Base-by-base conservation (phyloP, 2,329 filamentous ascomycete genomes). In the Teratosphaeria viscida region DNA sequence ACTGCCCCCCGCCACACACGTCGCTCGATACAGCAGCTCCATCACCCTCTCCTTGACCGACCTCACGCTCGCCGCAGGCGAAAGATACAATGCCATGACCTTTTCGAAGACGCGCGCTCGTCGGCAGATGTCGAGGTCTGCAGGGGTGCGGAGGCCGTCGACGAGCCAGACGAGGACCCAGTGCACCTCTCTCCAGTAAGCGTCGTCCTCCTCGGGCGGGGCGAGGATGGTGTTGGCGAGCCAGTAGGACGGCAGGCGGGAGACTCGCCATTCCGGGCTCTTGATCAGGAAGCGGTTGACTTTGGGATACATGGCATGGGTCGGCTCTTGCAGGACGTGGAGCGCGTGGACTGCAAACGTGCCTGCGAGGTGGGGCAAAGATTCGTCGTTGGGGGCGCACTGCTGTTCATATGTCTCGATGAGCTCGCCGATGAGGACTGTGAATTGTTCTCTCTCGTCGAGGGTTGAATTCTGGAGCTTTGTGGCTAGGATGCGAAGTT, bases 301-400 rank as follows among this genome's bases (percentile, higher is more conserved):
- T 71, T 96, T 96, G 60, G 85, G 83, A 71, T 96, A 97, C 43
- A 96, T 82, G 61, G 83, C 84, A 70, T 95, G 90, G 16, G 90
- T 80, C 0, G 92, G 92, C 62, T 90, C 86, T 26, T 80, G 82
- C 54, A 95, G 76, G 16, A 95, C 84, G 1, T 81, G 76, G 7
- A 95, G 78, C 1, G 86, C 84, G 64, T 85, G 84, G 54, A 82
- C 80, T 7, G 90, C 86, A 67, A 96, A 94, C 11, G 87, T 83
- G n/a, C 85, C 82, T 5, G 90, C 84, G 12, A 90, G 80, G 61
- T 86, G 90, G 0, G 91, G 87, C 3, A 95, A 77, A 1, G 68
- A 49, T 11, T 60, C 39, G 29, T 62, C 58, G 10, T 57, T 19
- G 5, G 87, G 81, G 2, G 76, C 76, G 7, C 77, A 74, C 52